These are phyloP conservation scores for Citrullus mucosospermus DNA, from an alignment of 306 rosid genomes.

Conservation along the genomic window DNA sequence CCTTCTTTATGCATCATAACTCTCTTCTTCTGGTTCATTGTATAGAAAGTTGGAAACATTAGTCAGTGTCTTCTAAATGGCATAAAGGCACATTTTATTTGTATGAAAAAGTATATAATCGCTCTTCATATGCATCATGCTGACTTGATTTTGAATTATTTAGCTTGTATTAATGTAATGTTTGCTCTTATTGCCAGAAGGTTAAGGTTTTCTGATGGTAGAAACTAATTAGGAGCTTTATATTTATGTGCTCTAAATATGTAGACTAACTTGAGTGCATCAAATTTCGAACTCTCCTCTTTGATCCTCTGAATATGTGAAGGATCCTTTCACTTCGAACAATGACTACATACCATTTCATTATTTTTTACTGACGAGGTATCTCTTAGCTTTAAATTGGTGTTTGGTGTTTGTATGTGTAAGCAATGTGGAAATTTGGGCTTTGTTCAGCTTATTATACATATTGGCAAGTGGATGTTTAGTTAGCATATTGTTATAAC, in stretches of 20 bases:
- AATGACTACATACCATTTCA: not conserved
- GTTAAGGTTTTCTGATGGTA: too few relatives aligned
- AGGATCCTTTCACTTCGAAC: too few relatives aligned
- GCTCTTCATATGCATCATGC: not conserved
- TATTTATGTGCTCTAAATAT: too few relatives aligned
- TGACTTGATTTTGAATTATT: not conserved
- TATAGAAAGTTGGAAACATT: not conserved
- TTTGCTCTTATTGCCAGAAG: too few relatives aligned
- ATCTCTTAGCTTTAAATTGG: not conserved
- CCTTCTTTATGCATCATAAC: not conserved
- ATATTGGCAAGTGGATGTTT: too few relatives aligned
- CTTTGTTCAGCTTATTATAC: not conserved
- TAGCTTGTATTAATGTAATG: not conserved
- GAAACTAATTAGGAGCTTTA: too few relatives aligned
- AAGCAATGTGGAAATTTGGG: not conserved
- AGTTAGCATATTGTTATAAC: too few relatives aligned
- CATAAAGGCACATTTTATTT: not conserved
- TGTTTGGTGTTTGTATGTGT: not conserved
- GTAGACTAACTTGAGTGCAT: too few relatives aligned
- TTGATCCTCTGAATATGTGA: too few relatives aligned
- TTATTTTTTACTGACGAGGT: not conserved
- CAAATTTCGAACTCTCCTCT: not conserved
- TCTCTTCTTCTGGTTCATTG: not conserved
- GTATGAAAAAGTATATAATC: not conserved
- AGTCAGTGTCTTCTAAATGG: not conserved